phyloP scores from a whole-genome alignment of 1,284 basidiomycete genomes.

The Coniferiporia weirii region DNA sequence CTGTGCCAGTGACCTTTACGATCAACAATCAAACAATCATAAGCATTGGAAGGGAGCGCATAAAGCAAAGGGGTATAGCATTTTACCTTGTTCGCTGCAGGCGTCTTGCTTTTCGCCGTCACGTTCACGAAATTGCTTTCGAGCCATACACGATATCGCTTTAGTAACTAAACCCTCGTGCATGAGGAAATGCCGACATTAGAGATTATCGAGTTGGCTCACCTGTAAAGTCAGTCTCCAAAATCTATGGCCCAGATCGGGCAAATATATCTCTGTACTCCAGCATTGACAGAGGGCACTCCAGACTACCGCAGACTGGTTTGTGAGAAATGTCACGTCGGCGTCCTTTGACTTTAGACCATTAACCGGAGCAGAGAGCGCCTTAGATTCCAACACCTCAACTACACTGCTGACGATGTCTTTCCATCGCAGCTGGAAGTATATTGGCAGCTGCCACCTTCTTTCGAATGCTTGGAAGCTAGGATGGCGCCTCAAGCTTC shows the following conservation, averaged over 20 bases:
- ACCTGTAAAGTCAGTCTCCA: conserved; percentile 89
- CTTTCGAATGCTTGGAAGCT: conserved; percentile 71
- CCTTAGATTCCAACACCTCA: conserved; percentile 46
- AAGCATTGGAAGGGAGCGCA: neutral
- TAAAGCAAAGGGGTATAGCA: neutral
- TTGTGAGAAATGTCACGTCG: conserved; percentile 42
- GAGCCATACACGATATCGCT: conserved; percentile 74
- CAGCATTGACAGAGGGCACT: conserved; percentile 74
- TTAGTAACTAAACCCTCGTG: conserved; percentile 54
- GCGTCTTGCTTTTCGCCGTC: conserved; percentile 27
- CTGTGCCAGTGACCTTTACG: conserved; percentile 13
- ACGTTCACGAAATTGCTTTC: conserved; percentile 40
- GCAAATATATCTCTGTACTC: conserved; percentile 80
- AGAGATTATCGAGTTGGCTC: conserved; percentile 8
- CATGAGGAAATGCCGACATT: neutral
- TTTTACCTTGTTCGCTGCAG: conserved; percentile 33
- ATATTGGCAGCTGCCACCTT: conserved; percentile 94
- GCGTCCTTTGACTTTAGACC: neutral
- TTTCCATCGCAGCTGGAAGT: conserved; percentile 98
- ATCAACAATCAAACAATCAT: neutral
- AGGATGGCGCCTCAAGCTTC: conserved; percentile 66
- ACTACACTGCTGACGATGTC: conserved; percentile 82
- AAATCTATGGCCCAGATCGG: conserved; percentile 76
- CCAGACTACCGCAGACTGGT: conserved; percentile 69
- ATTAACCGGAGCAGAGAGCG: conserved; percentile 36